Evolutionary conservation across 202 grass and related monocot species (phyloP).

Genomic region (Digitaria exilis): DNA sequence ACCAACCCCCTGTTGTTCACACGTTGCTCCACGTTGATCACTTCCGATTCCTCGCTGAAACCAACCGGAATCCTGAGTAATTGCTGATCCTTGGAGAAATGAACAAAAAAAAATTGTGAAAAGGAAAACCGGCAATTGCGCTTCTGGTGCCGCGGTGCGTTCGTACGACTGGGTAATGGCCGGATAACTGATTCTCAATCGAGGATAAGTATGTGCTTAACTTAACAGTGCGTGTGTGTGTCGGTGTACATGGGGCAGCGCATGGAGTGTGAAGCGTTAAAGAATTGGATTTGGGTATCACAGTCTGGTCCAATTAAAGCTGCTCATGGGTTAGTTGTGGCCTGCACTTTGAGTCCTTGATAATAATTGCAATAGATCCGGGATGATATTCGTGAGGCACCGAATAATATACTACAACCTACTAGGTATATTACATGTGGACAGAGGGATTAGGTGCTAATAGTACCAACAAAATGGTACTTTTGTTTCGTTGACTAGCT

Average conservation of each 20-base stretch:
- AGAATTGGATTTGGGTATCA: slow-evolving; percentile 6
- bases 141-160: not conserved
- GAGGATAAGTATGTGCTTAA: not conserved
- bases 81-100: not conserved
- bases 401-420: not conserved
- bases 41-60: not conserved
- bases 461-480: not conserved
- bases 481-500: not conserved
- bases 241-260: not conserved
- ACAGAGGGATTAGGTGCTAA: slow-evolving; percentile 2
- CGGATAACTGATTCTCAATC: not conserved
- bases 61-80: not conserved
- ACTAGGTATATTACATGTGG: not conserved
- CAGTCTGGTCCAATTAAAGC: not conserved
- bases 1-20: slow-evolving; percentile 16
- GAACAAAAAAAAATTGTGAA: not conserved
- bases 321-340: slow-evolving; percentile 5
- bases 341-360: not conserved
- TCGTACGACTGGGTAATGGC: not conserved
- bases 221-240: not conserved
- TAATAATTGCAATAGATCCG: slow-evolving; percentile 10
- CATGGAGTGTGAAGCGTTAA: not conserved
- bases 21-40: slow-evolving; percentile 42
- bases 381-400: not conserved
- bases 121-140: not conserved